phyloP scores from a whole-genome alignment of 768 basidiomycete genomes.

The Mycena chlorophos region DNA sequence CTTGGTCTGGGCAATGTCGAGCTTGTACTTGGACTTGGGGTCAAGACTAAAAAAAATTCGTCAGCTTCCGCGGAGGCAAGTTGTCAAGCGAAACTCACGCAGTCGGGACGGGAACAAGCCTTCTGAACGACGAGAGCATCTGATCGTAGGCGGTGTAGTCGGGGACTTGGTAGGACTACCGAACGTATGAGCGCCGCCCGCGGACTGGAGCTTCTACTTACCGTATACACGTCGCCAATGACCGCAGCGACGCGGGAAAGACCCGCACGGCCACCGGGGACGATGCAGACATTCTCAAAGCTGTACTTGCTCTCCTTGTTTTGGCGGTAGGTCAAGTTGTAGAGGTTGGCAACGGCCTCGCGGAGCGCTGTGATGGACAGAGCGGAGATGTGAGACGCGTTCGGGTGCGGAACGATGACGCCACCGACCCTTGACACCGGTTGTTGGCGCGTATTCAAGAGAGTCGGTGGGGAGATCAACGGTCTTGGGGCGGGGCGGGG shows the following conservation, averaged over 20 bases:
- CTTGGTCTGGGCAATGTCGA: conserved; percentile 80
- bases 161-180: conserved; percentile 83
- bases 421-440: conserved; percentile 74
- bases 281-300: conserved; percentile 91
- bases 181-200: conserved; percentile 6
- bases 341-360: conserved; percentile 86
- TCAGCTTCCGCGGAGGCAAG: background rate
- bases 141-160: conserved; percentile 92
- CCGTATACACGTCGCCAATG: conserved; percentile 85
- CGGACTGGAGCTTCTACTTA: conserved; percentile 27
- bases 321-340: conserved; percentile 84
- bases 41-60: conserved; percentile 27
- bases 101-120: conserved; percentile 89
- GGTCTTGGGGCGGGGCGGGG: conserved; percentile 61
- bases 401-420: conserved; percentile 8
- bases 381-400: too few relatives aligned
- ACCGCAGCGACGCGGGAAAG: conserved; percentile 91
- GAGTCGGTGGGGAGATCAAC: conserved; percentile 71
- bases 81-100: conserved; percentile 52
- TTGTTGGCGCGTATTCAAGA: conserved; percentile 90
- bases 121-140: conserved; percentile 80
- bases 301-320: conserved; percentile 85
- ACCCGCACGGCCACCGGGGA: conserved; percentile 90
- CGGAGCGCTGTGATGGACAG: too few relatives aligned
- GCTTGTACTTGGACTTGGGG: conserved; percentile 62